Conservation (phyloP, 2,329 filamentous ascomycete genomes). For the Calonectria pteridis region DNA sequence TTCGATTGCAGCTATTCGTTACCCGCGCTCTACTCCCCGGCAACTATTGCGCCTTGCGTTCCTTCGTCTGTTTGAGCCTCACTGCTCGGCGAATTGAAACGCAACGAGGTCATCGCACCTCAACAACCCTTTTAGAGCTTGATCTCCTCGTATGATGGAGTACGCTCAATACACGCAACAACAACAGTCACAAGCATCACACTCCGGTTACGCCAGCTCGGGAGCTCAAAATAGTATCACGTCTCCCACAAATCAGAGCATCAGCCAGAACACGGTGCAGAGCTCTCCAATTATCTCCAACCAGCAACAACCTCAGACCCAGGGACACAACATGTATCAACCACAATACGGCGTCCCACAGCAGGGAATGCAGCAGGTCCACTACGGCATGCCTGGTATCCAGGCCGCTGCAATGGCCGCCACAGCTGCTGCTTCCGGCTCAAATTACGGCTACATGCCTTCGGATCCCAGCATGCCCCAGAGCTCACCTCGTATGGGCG, state of each 20-base stretch:
- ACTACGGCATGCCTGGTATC: slow-evolving; percentile 83
- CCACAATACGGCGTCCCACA: slow-evolving; percentile 81
- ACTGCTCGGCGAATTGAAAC: slow-evolving; percentile 41
- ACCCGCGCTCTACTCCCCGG: slow-evolving; percentile 27
- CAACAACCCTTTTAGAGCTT: slow-evolving; percentile 39
- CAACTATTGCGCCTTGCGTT: slow-evolving; percentile 28
- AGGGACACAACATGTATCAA: slow-evolving; percentile 83
- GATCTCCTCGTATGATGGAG: slow-evolving; percentile 72
- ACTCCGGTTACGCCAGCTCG: slow-evolving; percentile 74
- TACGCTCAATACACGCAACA: slow-evolving; percentile 79
- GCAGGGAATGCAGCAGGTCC: slow-evolving; percentile 74
- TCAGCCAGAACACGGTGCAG: slow-evolving; percentile 76
- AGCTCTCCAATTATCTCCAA: slow-evolving; percentile 85
- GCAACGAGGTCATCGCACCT: slow-evolving; percentile 44
- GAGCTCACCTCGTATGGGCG: slow-evolving; percentile 82
- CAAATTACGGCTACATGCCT: slow-evolving; percentile 79
- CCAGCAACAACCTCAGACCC: slow-evolving; percentile 75
- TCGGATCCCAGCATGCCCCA: slow-evolving; percentile 76
- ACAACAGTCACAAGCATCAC: slow-evolving; percentile 71
- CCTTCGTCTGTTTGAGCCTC: slow-evolving; percentile 27
- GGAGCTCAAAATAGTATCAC: slow-evolving; percentile 71
- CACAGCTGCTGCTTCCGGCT: slow-evolving; percentile 90
- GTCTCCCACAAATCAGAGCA: slow-evolving; percentile 78
- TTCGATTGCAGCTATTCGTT: slow-evolving; percentile 42
- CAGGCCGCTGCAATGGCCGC: slow-evolving; percentile 93